These are phyloP conservation scores for Brachypodium distachyon DNA, from an alignment of 202 grass and related monocot genomes.

Conservation along the genomic window DNA sequence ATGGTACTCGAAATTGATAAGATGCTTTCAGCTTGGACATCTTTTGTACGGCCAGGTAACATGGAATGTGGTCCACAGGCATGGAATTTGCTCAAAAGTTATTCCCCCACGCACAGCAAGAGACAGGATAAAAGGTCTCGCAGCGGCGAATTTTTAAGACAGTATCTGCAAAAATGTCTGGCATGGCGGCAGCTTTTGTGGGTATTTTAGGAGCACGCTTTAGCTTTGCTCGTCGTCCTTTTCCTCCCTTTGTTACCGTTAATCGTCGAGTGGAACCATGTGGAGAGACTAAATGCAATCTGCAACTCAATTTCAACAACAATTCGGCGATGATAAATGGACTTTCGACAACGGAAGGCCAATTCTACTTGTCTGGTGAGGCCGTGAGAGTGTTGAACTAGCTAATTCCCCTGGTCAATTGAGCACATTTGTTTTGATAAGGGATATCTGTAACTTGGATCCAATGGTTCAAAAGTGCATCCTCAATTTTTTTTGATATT, in stretches of 20 bases:
- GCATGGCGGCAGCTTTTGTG: conserved; percentile 19
- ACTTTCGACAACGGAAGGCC: too few species aligned
- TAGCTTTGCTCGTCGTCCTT: background rate
- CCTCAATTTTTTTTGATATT: background rate
- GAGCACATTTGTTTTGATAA: too few species aligned
- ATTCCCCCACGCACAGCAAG: conserved; percentile 14
- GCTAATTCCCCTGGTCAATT: background rate
- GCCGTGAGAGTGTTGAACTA: background rate
- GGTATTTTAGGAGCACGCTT: conserved; percentile 25
- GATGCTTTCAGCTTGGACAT: background rate
- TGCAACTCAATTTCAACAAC: background rate
- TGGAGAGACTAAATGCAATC: background rate
- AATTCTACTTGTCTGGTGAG: too few species aligned
- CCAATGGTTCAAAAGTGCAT: background rate
- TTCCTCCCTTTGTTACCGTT: conserved; percentile 18
- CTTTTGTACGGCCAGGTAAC: background rate
- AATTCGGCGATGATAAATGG: background rate
- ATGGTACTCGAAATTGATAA: conserved; percentile 20
- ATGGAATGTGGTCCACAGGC: background rate
- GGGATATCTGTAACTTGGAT: background rate
- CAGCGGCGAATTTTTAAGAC: conserved; percentile 1
- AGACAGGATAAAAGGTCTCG: conserved; percentile 18
- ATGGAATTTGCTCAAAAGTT: conserved; percentile 24
- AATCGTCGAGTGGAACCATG: background rate
- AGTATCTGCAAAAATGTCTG: conserved; percentile 13